Evolutionary conservation across 306 rosid species (phyloP), one percentile per base, ranked within the genome.

Genomic region (Cajanus cajan): DNA sequence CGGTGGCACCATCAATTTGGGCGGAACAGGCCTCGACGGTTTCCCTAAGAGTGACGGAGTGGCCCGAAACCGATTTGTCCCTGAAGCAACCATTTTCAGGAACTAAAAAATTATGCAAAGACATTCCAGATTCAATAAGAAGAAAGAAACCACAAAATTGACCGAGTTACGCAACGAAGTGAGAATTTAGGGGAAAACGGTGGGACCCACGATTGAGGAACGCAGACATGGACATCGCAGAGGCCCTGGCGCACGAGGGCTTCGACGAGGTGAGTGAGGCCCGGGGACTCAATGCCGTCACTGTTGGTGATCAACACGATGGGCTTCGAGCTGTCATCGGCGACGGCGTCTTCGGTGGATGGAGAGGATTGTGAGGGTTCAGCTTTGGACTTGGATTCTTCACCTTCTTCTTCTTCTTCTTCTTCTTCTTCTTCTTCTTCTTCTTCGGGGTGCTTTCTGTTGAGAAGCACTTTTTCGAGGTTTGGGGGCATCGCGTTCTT

Each of bases 211-310:
- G 89, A 90, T 85, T 92, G 94, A 66, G 97, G 97, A 87, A 93
- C 94, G 94, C 97, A 92, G 88, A 92, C 97, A 66, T 90, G 86
- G 74, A 92, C 90, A 80, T 84, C 81, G 88, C 87, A 92, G 7
- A 89, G 82, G 80, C 85, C 93, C 64, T 85, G 76, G 13, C 75
- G 67, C 18, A 90, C 88, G 28, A 92, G 90, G 66, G 91, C 94
- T 77, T 92, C 80, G 45, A 88, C 91, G 15, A 92, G 90, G 82
- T 7, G 74, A 5, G 86, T 86, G 39, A 92, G 87, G 18, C 94
- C 94, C 50, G 88, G 93, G 28, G 97, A 87, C 4, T 88, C 89
- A 74, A 92, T 72, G 61, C 93, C 97, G 59, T 90, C 90, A 15
- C 86, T 82, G 75, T 90, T 92, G 47, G 90, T 92, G 64, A 92